phyloP scores from a whole-genome alignment of 2,329 filamentous ascomycete species.

The Emmonsia crescens region DNA sequence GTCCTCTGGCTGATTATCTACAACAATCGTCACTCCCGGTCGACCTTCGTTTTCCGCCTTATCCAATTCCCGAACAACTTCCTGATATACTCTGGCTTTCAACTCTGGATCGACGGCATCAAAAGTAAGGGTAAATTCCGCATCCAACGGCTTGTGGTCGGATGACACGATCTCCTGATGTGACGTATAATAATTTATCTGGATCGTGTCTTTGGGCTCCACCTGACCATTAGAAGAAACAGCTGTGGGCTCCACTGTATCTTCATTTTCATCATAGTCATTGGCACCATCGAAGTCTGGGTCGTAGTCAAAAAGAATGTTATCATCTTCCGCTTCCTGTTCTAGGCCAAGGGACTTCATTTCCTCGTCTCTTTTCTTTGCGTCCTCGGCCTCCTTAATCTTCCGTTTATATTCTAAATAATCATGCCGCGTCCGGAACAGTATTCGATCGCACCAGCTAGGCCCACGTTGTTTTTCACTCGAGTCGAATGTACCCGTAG shows the following conservation, averaged over 20 bases:
- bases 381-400: slow-evolving; percentile 52
- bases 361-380: slow-evolving; percentile 65
- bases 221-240: slow-evolving; percentile 15
- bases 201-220: slow-evolving; percentile 38
- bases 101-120: slow-evolving; percentile 77
- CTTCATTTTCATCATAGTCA: slow-evolving; percentile 46
- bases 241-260: slow-evolving; percentile 31
- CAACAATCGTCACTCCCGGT: slow-evolving; percentile 69
- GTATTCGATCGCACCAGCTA: slow-evolving; percentile 92
- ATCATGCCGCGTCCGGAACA: slow-evolving; percentile 69
- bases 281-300: slow-evolving; percentile 59
- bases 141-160: slow-evolving; percentile 85
- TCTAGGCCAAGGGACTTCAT: slow-evolving; percentile 74
- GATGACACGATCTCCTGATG: slow-evolving; percentile 86
- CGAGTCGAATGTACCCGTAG: slow-evolving; percentile 80
- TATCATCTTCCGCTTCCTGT: slow-evolving; percentile 62
- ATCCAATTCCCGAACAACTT: slow-evolving; percentile 80
- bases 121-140: slow-evolving; percentile 73
- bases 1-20: slow-evolving; percentile 43
- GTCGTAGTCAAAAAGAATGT: slow-evolving; percentile 82
- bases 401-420: slow-evolving; percentile 55
- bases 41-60: slow-evolving; percentile 83
- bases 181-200: slow-evolving; percentile 63
- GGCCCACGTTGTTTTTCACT: slow-evolving; percentile 88
- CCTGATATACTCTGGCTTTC: slow-evolving; percentile 71